A percentile compares a stretch with the other conserved stretches of the same genome.
phyloP scores from a whole-genome alignment of 495 filamentous ascomycete genomes.

The Aspergillus bridgeri region DNA sequence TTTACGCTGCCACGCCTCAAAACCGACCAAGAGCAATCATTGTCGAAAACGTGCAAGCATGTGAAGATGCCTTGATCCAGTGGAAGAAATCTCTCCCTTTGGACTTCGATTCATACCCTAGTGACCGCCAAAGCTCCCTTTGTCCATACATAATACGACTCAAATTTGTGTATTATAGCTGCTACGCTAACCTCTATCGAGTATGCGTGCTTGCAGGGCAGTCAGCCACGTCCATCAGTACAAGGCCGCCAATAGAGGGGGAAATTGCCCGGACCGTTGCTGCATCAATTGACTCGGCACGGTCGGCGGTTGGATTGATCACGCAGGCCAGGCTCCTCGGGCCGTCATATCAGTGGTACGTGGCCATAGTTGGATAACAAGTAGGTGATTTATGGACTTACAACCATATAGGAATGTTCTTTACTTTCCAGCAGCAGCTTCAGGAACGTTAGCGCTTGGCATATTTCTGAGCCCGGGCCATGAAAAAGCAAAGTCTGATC shows the following conservation, averaged over 20 bases:
- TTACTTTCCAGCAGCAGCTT: slow-evolving; percentile 20
- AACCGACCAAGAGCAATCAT: slow-evolving; percentile 3
- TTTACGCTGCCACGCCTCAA: slow-evolving; percentile 8
- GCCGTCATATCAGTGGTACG: slow-evolving; percentile 12
- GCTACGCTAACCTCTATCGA: slow-evolving; percentile 17
- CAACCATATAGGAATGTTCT: slow-evolving; percentile 13
- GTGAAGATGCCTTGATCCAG: slow-evolving; percentile 11
- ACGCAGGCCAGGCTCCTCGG: not conserved
- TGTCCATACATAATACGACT: slow-evolving; percentile 17
- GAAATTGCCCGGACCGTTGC: not conserved
- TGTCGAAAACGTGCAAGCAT: slow-evolving; percentile 7
- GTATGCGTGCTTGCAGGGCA: slow-evolving; percentile 3
- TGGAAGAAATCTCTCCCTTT: slow-evolving; percentile 13
- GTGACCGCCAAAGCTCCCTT: not conserved
- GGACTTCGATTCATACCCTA: not conserved
- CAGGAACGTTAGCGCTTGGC: slow-evolving; percentile 11
- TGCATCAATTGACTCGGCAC: slow-evolving; percentile 14
- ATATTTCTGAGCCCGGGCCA: slow-evolving; percentile 8
- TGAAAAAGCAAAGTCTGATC: slow-evolving; percentile 6
- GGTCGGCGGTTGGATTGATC: slow-evolving; percentile 8
- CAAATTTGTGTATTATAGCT: slow-evolving; percentile 17
- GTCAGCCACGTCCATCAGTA: not conserved
- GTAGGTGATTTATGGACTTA: not conserved
- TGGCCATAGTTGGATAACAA: not conserved
- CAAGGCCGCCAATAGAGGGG: not conserved